Conservation (phyloP, 2,329 filamentous ascomycete species). For the Gaeumannomyces sp. region DNA sequence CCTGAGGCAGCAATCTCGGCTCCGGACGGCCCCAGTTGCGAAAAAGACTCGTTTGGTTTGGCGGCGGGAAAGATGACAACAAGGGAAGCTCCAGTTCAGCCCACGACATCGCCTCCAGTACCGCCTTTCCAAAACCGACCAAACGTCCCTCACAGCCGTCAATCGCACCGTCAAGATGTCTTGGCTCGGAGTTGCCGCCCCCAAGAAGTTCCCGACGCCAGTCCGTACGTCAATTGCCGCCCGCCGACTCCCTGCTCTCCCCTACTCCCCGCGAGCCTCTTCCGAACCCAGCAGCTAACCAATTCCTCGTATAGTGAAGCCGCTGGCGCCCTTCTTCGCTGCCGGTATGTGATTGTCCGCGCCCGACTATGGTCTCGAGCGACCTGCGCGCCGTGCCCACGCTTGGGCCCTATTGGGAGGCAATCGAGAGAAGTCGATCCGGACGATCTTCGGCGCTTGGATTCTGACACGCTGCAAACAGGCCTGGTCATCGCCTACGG, state of each 20-base stretch:
- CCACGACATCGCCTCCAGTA: slow-evolving; percentile 15
- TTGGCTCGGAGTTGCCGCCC: slow-evolving; percentile 58
- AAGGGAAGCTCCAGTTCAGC: slow-evolving; percentile 9
- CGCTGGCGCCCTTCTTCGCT: slow-evolving; percentile 88
- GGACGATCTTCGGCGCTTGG: slow-evolving; percentile 18
- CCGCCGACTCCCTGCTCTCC: slow-evolving; percentile 8
- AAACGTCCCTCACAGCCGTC: slow-evolving; percentile 27
- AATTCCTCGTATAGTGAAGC: slow-evolving; percentile 59
- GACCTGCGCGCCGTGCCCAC: neutral
- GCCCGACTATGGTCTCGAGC: neutral
- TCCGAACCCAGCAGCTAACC: slow-evolving; percentile 23
- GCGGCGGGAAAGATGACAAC: neutral
- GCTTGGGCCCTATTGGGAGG: neutral
- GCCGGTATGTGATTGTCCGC: slow-evolving; percentile 63
- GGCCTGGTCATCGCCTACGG: slow-evolving; percentile 85
- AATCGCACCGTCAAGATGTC: slow-evolving; percentile 55
- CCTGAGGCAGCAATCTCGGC: slow-evolving; percentile 8
- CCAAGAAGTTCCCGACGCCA: slow-evolving; percentile 77
- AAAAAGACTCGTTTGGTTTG: slow-evolving; percentile 22
- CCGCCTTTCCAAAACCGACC: slow-evolving; percentile 21
- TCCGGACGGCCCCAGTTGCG: slow-evolving; percentile 15
- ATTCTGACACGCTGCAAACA: slow-evolving; percentile 29
- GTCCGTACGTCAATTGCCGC: slow-evolving; percentile 58
- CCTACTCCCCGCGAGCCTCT: slow-evolving; percentile 10
- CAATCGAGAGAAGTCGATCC: neutral